phyloP scores from a whole-genome alignment of 441 rosid genomes.

The Lepidium campestre region DNA sequence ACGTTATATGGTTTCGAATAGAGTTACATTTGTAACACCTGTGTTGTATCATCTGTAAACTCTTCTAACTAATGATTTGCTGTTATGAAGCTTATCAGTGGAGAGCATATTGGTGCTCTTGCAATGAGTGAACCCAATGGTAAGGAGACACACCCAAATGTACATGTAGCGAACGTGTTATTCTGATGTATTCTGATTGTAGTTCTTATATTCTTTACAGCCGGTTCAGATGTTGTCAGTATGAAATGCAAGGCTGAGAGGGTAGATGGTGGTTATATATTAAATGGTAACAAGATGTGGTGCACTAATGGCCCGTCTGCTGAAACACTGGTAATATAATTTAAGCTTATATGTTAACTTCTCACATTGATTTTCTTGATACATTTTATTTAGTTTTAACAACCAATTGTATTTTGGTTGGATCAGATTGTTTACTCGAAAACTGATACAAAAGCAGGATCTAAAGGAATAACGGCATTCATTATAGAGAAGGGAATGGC shows the following conservation, averaged over 20 bases:
- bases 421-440: slow-evolving; percentile 84
- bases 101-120: slow-evolving; percentile 96
- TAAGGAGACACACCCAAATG: slow-evolving; percentile 19
- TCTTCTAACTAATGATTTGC: slow-evolving; percentile 13
- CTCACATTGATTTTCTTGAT: neutral
- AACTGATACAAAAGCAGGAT: slow-evolving; percentile 66
- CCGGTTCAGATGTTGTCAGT: slow-evolving; percentile 95
- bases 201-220: slow-evolving; percentile 33
- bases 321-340: slow-evolving; percentile 69
- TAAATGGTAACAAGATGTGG: slow-evolving; percentile 98
- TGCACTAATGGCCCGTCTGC: slow-evolving; percentile 98
- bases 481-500: slow-evolving; percentile 91
- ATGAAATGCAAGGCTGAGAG: slow-evolving; percentile 95
- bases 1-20: neutral
- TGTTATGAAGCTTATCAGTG: slow-evolving; percentile 83
- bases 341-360: neutral
- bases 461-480: slow-evolving; percentile 95
- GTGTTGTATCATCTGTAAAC: slow-evolving; percentile 2
- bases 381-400: neutral
- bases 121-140: slow-evolving; percentile 99
- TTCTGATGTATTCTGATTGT: neutral
- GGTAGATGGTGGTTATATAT: slow-evolving; percentile 76
- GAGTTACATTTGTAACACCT: too few relatives aligned
- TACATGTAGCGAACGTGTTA: neutral
- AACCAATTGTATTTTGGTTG: slow-evolving; percentile 1